Base-by-base conservation (phyloP, 2,329 filamentous ascomycete species). In the Aspergillaceae sp. region DNA sequence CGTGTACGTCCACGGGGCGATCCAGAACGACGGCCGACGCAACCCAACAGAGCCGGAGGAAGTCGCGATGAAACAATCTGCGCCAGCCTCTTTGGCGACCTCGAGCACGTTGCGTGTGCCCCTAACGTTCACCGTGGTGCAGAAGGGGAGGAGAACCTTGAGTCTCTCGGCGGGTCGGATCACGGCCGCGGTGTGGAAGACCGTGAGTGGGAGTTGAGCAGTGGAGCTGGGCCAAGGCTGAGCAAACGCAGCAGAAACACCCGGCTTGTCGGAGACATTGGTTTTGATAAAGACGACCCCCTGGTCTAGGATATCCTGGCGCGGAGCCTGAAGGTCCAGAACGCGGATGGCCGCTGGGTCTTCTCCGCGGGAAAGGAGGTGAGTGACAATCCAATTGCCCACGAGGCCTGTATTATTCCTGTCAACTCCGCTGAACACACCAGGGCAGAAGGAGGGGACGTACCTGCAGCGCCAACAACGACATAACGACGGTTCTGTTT, bases 171-270 rank as follows among this genome's bases (percentile, higher is more conserved):
- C 69, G 0, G 74, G 70, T 7, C 75, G 65, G 48, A 80, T 79
- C 4, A 72, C 66, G 1, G 77, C 77, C 2, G 76, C 77, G 0
- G 73, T 79, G 61, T 80, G 77, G 54, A 76, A 78, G 9, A 80
- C 76, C 1, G 76, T 79, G 27, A 80, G 60, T 1, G 77, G 76
- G 3, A 73, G 64, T 4, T 59, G 41, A 4, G 70, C 63, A 4
- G 70, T 64, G 5, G 11, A 19, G 1, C 58, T 42, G 2, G 68
- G 63, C 77, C 78, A 80, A 4, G 71, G 64, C 26, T 63, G 61
- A 4, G 62, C 56, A 46, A 80, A 79, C 10, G 75, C 75, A 0
- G 61, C 64, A 5, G 60, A 49, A 0, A 75, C 72, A 2, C 69
- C 70, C 3, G 61, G 50, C 19, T 61, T 56, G 11, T 75, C 74